phyloP scores from a whole-genome alignment of 306 rosid genomes.

The Bauhinia variegata region DNA sequence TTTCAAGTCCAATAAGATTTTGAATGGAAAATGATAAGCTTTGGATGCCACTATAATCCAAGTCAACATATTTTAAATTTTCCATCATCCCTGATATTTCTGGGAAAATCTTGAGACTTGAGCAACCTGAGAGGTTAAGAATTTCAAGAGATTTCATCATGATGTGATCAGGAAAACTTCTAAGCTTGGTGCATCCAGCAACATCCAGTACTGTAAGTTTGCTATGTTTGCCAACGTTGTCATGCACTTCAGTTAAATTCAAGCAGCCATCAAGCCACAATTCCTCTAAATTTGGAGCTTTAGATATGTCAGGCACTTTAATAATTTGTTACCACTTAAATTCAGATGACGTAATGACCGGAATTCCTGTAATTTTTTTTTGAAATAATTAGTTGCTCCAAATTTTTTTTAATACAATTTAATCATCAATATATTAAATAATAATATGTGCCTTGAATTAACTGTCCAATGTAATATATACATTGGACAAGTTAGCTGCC shows the following conservation, averaged over 20 bases:
- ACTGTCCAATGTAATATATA: slow-evolving; percentile 7
- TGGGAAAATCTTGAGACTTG: slow-evolving; percentile 10
- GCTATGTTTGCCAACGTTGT: slow-evolving; percentile 23
- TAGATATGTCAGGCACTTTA: slow-evolving; percentile 14
- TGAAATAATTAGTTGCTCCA: neutral
- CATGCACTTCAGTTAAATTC: slow-evolving; percentile 22
- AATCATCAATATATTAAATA: neutral
- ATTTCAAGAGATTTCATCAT: slow-evolving; percentile 12
- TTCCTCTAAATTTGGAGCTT: neutral
- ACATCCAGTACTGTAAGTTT: slow-evolving; percentile 2
- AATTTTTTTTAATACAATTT: neutral
- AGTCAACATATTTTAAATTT: neutral
- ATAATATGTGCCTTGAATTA: slow-evolving; percentile 1
- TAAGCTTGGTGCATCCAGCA: neutral
- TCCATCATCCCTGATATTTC: slow-evolving; percentile 18
- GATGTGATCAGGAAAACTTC: neutral
- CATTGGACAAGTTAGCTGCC: neutral
- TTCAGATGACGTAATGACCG: neutral
- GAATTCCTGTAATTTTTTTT: slow-evolving; percentile 21
- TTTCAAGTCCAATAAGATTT: slow-evolving; percentile 21
- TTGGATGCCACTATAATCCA: slow-evolving; percentile 22
- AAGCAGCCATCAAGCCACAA: slow-evolving; percentile 10
- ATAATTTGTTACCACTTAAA: slow-evolving; percentile 12
- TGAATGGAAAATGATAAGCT: slow-evolving; percentile 20
- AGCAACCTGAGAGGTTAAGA: slow-evolving; percentile 6